Base-by-base conservation (phyloP, 768 basidiomycete species). In the Cyathus striatus region DNA sequence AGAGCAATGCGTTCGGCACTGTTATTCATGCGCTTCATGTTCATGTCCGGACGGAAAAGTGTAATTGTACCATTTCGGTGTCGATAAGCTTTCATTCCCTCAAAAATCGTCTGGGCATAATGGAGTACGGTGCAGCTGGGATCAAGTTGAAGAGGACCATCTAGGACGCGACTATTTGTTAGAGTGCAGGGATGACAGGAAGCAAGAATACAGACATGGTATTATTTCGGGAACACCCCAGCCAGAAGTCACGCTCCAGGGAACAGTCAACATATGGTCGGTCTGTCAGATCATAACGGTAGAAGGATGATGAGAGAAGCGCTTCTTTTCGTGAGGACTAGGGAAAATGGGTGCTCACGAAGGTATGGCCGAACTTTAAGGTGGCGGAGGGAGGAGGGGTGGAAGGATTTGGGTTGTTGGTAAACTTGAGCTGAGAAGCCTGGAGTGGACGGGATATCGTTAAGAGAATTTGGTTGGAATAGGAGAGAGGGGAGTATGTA, bases 41-140 rank as follows among this genome's bases (percentile, higher is more conserved):
- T 96, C 89, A 90, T 90, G 64, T 96, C 90, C 2, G 94, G 95
- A 35, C 94, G 73, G 75, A 97, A 97, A 50, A 97, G 65, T 14
- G 85, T 79, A 17, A 93, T 79, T 21, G 75, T 80, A 25, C 85
- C 92, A 38, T 76, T 65, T 26, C 76, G 63, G 50, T 83, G 79
- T 38, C 83, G 73, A 67, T 95, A 97, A 1, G 94, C 94, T 61
- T 97, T 97, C 79, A 96, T 80, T 14, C 94, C 90, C 61, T 98
- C 94, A 57, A 98, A 95, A 36, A 85, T 71, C 36, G 85, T 78
- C 53, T 92, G 90, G 0, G 92, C 92, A 65, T 98, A 97, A 61
- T 98, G 94, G 45, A 98, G 70, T 16, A 93, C 93, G 46, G 88
- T 59, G 69, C 75, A 54, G 48, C 86, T 87, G 5, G 90, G 91